These are phyloP conservation scores for Solanum commersonii DNA, from an alignment of 257 asterid genomes.

Conservation along the genomic window DNA sequence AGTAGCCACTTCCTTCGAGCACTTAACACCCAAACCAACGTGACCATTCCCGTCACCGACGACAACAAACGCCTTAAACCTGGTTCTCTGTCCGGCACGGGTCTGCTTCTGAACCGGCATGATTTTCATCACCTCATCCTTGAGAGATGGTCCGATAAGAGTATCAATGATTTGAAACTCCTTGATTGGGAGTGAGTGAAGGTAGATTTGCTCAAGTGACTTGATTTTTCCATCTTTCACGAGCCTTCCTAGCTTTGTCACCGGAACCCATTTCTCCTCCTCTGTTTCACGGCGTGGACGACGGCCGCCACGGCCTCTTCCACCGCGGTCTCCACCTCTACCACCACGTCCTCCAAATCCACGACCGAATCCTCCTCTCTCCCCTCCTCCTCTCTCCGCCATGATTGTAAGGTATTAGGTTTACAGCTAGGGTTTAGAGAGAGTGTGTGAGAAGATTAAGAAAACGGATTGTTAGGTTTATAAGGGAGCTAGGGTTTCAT, in stretches of 20 bases:
- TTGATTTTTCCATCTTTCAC: conserved; percentile 55
- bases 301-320: conserved; percentile 62
- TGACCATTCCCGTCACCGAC: conserved; percentile 84
- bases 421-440: not conserved
- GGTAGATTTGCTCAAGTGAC: conserved; percentile 70
- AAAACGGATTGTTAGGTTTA: not conserved
- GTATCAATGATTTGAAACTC: conserved; percentile 69
- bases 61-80: conserved; percentile 87
- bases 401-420: not conserved
- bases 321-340: conserved; percentile 29
- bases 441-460: not conserved
- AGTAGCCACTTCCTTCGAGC: conserved; percentile 86
- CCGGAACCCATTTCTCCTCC: conserved; percentile 92
- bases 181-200: conserved; percentile 82
- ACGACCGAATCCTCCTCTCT: conserved; percentile 51
- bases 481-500: not conserved
- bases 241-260: conserved; percentile 69
- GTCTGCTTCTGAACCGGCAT: conserved; percentile 98
- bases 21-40: conserved; percentile 83
- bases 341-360: not conserved
- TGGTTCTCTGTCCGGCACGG: conserved; percentile 84
- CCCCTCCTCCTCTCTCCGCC: conserved; percentile 81
- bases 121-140: conserved; percentile 89
- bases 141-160: conserved; percentile 52
- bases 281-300: conserved; percentile 63